These are phyloP conservation scores for Ganoderma lucidum DNA, from an alignment of 1,284 basidiomycete genomes.

Conservation along the genomic window DNA sequence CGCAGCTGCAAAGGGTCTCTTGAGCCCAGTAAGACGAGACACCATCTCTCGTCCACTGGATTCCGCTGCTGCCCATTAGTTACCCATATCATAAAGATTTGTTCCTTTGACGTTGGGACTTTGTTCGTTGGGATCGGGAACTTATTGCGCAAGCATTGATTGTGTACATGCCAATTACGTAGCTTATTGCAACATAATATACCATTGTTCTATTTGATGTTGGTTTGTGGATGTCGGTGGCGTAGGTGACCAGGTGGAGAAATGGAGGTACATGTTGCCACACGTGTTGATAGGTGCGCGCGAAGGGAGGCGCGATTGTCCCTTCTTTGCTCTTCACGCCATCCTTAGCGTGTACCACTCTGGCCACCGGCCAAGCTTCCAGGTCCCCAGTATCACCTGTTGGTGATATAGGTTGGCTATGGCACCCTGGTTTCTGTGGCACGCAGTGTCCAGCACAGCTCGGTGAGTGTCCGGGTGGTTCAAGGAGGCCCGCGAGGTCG, in stretches of 20 bases:
- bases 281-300: slow-evolving; percentile 27
- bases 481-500: background rate
- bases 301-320: slow-evolving; percentile 5
- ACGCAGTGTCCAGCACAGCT: slow-evolving; percentile 68
- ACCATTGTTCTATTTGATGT: background rate
- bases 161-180: slow-evolving; percentile 4
- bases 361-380: slow-evolving; percentile 27
- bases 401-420: slow-evolving; percentile 31
- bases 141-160: slow-evolving; percentile 16
- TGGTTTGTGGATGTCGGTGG: background rate
- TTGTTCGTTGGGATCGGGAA: background rate
- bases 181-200: slow-evolving; percentile 14
- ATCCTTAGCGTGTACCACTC: slow-evolving; percentile 18
- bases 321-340: slow-evolving; percentile 19
- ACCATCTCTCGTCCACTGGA: slow-evolving; percentile 22
- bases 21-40: slow-evolving; percentile 53
- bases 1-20: slow-evolving; percentile 76
- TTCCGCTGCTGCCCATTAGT: slow-evolving; percentile 1
- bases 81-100: background rate
- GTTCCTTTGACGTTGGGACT: slow-evolving; percentile 12
- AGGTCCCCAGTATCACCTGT: slow-evolving; percentile 30
- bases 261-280: slow-evolving; percentile 4
- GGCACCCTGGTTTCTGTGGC: slow-evolving; percentile 69
- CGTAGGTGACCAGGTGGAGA: background rate
- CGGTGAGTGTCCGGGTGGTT: slow-evolving; percentile 49